Percentiles rank a stretch among this genome's conserved stretches.
Conservation (phyloP, 2,329 filamentous ascomycete species). For the Penicillium rolfsii region DNA sequence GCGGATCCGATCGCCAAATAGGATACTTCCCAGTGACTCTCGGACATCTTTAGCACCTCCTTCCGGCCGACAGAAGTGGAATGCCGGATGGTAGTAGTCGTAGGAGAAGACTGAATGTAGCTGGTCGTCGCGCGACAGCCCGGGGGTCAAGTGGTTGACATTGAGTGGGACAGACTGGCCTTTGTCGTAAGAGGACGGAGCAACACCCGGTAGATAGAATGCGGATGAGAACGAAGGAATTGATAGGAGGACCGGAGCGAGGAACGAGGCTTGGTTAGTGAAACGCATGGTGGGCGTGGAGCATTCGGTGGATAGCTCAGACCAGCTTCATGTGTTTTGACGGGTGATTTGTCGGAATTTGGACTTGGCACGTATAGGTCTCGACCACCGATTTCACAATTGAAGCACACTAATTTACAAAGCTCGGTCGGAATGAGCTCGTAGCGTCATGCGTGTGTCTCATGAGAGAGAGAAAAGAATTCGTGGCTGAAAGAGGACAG, state of each 20-base stretch:
- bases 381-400: conserved; percentile 1
- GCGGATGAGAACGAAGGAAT: conserved; percentile 56
- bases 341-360: conserved; percentile 4
- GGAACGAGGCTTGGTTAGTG: conserved; percentile 33
- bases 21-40: conserved; percentile 90
- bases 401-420: conserved; percentile 1
- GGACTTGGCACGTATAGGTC: neutral
- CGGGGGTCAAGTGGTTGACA: conserved; percentile 90
- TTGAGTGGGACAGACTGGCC: conserved; percentile 81
- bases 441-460: neutral
- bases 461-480: neutral
- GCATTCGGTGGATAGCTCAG: conserved; percentile 23
- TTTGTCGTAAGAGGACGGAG: conserved; percentile 84
- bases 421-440: neutral
- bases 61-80: conserved; percentile 84
- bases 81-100: conserved; percentile 89
- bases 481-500: conserved; percentile 10
- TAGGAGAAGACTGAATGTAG: conserved; percentile 92
- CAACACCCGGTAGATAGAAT: conserved; percentile 96
- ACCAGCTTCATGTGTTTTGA: conserved; percentile 17
- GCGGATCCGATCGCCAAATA: conserved; percentile 96
- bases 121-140: conserved; percentile 76
- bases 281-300: conserved; percentile 41
- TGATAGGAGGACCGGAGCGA: conserved; percentile 37
- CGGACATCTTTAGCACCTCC: conserved; percentile 77